phyloP scores from a whole-genome alignment of 352 stramenopile genomes.

The Phytophthora meadii region DNA sequence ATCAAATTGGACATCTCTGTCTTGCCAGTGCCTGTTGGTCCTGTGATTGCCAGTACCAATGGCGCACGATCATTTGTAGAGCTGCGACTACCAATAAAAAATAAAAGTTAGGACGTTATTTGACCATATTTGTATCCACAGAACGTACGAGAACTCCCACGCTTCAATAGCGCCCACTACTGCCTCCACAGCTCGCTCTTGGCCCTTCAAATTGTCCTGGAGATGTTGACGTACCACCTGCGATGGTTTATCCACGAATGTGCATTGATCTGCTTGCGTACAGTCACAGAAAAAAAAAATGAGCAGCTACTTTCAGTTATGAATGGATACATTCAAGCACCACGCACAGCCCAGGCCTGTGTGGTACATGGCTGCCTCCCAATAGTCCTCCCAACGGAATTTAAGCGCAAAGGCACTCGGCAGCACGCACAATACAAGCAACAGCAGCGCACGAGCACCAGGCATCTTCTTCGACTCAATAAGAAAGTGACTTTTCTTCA shows the following conservation, averaged over 20 bases:
- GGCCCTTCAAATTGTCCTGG: slow-evolving; percentile 62
- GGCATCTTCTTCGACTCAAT: slow-evolving; percentile 8
- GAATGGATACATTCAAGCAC: slow-evolving; percentile 14
- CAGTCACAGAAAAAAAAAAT: slow-evolving; percentile 4
- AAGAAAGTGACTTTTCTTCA: slow-evolving; percentile 17
- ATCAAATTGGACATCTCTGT: slow-evolving; percentile 90
- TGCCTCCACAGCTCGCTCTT: slow-evolving; percentile 68
- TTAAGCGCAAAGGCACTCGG: slow-evolving; percentile 14
- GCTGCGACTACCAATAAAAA: slow-evolving; percentile 40
- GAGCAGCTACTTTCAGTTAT: slow-evolving; percentile 4
- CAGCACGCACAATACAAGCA: slow-evolving; percentile 13
- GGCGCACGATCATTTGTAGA: slow-evolving; percentile 68
- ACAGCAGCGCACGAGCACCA: slow-evolving; percentile 21
- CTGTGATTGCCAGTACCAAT: slow-evolving; percentile 89
- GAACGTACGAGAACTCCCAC: slow-evolving; percentile 83
- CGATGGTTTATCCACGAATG: slow-evolving; percentile 74
- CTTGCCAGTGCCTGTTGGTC: slow-evolving; percentile 91
- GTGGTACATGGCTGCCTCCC: slow-evolving; percentile 54
- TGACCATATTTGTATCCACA: not conserved
- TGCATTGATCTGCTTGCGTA: slow-evolving; percentile 64
- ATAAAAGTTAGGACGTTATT: slow-evolving; percentile 7
- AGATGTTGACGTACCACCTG: slow-evolving; percentile 61
- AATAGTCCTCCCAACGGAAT: slow-evolving; percentile 42
- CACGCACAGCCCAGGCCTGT: slow-evolving; percentile 58
- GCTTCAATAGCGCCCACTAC: slow-evolving; percentile 78